Evolutionary conservation across 1,284 basidiomycete species (phyloP).

Genomic region (Kwoniella shivajii): DNA sequence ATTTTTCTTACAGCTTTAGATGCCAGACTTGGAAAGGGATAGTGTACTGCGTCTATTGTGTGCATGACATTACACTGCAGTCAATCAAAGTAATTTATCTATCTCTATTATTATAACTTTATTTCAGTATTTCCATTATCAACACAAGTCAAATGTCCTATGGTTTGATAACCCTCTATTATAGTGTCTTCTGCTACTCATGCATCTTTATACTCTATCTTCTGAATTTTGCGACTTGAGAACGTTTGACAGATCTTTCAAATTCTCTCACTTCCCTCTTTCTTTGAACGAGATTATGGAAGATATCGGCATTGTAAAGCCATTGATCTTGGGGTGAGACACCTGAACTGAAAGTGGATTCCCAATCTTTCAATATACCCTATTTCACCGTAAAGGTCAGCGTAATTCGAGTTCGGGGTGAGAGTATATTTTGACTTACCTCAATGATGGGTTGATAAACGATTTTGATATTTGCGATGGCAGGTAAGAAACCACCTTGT

Average conservation of each 20-base stretch:
- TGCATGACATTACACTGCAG: no score
- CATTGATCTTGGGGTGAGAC: slow-evolving; percentile 38
- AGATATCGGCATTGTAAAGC: slow-evolving; percentile 31
- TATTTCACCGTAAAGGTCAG: not conserved
- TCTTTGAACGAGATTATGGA: slow-evolving; percentile 26
- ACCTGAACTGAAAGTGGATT: slow-evolving; percentile 31
- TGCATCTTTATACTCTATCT: no score
- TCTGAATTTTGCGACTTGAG: not conserved
- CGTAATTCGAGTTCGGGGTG: not conserved
- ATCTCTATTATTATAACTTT: no score
- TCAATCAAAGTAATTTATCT: no score
- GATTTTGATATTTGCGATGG: slow-evolving; percentile 45
- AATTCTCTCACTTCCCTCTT: slow-evolving; percentile 24
- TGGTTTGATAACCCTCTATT: no score
- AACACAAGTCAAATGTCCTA: no score
- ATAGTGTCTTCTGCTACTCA: no score
- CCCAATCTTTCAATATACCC: slow-evolving; percentile 44
- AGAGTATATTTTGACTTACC: slow-evolving; percentile 7
- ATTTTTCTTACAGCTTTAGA: no score
- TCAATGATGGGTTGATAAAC: slow-evolving; percentile 45
- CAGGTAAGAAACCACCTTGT: slow-evolving; percentile 44
- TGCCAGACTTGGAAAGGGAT: no score
- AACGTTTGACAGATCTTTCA: slow-evolving; percentile 10
- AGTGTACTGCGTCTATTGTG: no score
- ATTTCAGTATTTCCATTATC: no score